Percentiles rank a stretch among this genome's conserved stretches.
Conservation (phyloP, 1,139 yeast species). For the Blastobotrys raffinosifermentans region DNA sequence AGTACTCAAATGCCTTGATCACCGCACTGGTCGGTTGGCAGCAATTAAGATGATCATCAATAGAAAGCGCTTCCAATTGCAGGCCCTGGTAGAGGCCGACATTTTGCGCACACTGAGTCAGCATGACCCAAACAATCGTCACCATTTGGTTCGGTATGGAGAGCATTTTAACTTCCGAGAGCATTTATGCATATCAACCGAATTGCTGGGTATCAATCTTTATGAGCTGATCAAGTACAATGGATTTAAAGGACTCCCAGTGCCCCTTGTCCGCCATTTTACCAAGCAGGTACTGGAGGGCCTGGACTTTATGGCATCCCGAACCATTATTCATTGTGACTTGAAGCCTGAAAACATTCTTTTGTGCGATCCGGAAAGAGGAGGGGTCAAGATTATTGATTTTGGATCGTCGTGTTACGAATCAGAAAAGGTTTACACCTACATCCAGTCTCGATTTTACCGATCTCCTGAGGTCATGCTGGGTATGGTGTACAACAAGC, state of each 20-base stretch:
- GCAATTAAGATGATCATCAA: constrained; percentile 77
- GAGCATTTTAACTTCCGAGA: constrained; percentile 77
- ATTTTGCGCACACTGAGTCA: constrained; percentile 46
- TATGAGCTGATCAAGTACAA: constrained; percentile 60
- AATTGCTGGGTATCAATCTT: constrained; percentile 60
- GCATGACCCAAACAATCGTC: constrained; percentile 40
- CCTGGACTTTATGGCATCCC: constrained; percentile 51
- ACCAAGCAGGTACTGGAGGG: constrained; percentile 55
- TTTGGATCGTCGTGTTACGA: constrained; percentile 97
- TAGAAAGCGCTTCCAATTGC: constrained; percentile 67
- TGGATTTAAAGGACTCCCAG: constrained; percentile 54
- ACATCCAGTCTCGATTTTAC: constrained; percentile 92
- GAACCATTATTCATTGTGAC: constrained; percentile 70
- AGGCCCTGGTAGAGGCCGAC: constrained; percentile 74
- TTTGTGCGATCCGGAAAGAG: constrained; percentile 71
- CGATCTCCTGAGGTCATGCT: constrained; percentile 85
- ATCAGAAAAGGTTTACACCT: constrained; percentile 79
- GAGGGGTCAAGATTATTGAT: constrained; percentile 87
- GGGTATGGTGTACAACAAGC: constrained; percentile 66
- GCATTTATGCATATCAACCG: constrained; percentile 79
- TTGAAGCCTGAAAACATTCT: constrained; percentile 94
- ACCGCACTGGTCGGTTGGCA: constrained; percentile 49
- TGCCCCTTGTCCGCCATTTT: constrained; percentile 46
- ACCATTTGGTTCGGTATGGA: constrained; percentile 48
- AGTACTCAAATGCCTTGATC: constrained; percentile 66